Evolutionary conservation across 371 early-diverging fungal species (phyloP).

Genomic region (Apophysomyces trapeziformis): DNA sequence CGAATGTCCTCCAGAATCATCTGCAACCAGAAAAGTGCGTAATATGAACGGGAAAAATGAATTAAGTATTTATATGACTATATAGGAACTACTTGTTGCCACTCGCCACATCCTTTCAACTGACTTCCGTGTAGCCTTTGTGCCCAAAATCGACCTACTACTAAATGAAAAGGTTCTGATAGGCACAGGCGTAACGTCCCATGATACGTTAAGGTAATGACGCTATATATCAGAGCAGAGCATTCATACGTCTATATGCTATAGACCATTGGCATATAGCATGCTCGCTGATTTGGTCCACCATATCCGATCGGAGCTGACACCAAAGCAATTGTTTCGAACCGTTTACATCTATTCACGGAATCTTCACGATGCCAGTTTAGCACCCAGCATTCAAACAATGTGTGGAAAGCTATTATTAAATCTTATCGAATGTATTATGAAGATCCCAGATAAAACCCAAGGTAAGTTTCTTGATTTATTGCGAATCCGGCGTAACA

Average conservation of each 20-base stretch:
- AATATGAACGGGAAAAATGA: neutral
- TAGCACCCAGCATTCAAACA: constrained; percentile 91
- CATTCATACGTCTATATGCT: neutral
- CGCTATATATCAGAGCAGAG: neutral
- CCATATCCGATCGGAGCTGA: constrained; percentile 87
- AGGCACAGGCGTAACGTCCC: constrained; percentile 91
- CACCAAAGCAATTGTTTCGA: constrained; percentile 73
- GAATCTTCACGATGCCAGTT: constrained; percentile 86
- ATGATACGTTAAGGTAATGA: constrained; percentile 81
- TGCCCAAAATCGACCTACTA: constrained; percentile 85
- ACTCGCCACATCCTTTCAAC: constrained; percentile 94
- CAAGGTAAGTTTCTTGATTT: constrained; percentile 38
- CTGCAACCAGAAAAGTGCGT: constrained; percentile 85
- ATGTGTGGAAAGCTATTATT: constrained; percentile 96
- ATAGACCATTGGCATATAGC: constrained; percentile 88
- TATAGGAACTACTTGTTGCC: constrained; percentile 90
- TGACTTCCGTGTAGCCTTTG: constrained; percentile 87
- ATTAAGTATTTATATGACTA: constrained; percentile 1
- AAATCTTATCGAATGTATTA: constrained; percentile 88
- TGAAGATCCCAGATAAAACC: constrained; percentile 66
- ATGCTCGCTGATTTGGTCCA: constrained; percentile 96
- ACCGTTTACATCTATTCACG: constrained; percentile 90
- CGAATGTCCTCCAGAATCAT: constrained; percentile 94
- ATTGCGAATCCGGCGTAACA: neutral
- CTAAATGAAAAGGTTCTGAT: constrained; percentile 91